Conservation (phyloP, 1,284 basidiomycete genomes). For the Bondarzewia mesenterica region DNA sequence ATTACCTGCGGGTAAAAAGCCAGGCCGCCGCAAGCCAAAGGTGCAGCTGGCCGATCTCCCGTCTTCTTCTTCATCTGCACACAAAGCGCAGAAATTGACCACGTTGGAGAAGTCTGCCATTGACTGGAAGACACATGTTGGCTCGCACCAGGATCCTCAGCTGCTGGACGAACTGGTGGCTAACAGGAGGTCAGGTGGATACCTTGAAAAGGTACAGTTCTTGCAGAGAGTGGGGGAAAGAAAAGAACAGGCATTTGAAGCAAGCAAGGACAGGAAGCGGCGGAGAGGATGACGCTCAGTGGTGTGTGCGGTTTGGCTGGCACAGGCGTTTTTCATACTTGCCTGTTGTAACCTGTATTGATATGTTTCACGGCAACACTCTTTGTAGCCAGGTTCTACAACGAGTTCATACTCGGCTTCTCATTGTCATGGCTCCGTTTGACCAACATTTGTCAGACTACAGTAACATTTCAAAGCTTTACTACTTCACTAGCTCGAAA, state of each 20-base stretch:
- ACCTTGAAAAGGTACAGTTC: slow-evolving; percentile 77
- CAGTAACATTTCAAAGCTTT: too few relatives aligned
- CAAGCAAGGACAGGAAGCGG: slow-evolving; percentile 47
- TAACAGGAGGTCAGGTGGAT: slow-evolving; percentile 65
- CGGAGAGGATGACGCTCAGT: slow-evolving; percentile 30
- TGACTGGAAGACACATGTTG: slow-evolving; percentile 72
- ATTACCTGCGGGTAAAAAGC: slow-evolving; percentile 29
- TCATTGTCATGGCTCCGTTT: too few relatives aligned
- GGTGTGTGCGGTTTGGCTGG: too few relatives aligned
- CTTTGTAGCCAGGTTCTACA: too few relatives aligned
- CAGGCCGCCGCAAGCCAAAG: slow-evolving; percentile 58
- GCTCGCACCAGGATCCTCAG: slow-evolving; percentile 29
- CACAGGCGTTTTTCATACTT: too few relatives aligned
- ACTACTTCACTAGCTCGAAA: too few relatives aligned
- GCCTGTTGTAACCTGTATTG: too few relatives aligned
- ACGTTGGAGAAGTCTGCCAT: slow-evolving; percentile 78
- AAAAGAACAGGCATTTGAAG: slow-evolving; percentile 55
- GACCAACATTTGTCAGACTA: too few relatives aligned
- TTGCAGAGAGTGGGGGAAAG: slow-evolving; percentile 64
- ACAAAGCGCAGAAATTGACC: slow-evolving; percentile 65
- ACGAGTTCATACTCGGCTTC: too few relatives aligned
- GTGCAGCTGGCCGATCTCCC: slow-evolving; percentile 42
- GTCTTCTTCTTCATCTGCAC: slow-evolving; percentile 23
- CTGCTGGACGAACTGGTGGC: slow-evolving; percentile 65
- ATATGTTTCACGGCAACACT: too few relatives aligned